Conservation (phyloP, 78 protist genomes). For the Dictyostelium purpureum region DNA sequence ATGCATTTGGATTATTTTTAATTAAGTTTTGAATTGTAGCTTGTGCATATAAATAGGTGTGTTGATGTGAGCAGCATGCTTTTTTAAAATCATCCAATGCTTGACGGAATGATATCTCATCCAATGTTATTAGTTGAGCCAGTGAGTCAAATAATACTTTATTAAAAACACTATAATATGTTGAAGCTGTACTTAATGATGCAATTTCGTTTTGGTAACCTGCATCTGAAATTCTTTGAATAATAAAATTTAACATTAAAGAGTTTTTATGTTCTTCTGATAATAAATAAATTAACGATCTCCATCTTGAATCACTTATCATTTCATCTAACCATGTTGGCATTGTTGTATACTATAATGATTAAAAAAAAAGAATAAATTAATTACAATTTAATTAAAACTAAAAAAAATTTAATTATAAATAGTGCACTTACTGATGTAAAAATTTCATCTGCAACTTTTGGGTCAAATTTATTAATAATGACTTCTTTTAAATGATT, state of each 20-base stretch:
- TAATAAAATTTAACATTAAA: constrained; percentile 74
- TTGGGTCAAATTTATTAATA: constrained; percentile 62
- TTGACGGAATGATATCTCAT: constrained; percentile 48
- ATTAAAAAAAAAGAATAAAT: not conserved
- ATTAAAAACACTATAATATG: constrained; percentile 74
- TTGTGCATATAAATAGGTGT: constrained; percentile 76
- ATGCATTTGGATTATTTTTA: constrained; percentile 19
- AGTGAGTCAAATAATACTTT: constrained; percentile 66
- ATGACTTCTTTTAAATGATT: constrained; percentile 61
- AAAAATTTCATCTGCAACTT: constrained; percentile 68
- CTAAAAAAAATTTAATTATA: not conserved
- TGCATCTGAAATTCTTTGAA: constrained; percentile 79
- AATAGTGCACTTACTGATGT: constrained; percentile 60
- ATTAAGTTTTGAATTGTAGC: constrained; percentile 30
- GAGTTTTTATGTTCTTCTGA: constrained; percentile 70
- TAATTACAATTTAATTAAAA: not conserved
- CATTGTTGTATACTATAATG: not conserved
- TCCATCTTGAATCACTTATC: constrained; percentile 53
- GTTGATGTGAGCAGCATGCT: constrained; percentile 74
- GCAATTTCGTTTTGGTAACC: constrained; percentile 82
- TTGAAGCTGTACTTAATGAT: constrained; percentile 72
- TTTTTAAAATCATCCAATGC: constrained; percentile 65
- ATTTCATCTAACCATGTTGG: constrained; percentile 78
- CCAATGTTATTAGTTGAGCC: constrained; percentile 21
- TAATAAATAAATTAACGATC: constrained; percentile 65